Percentiles rank a stretch among this genome's conserved stretches.
Evolutionary conservation across 2,329 filamentous ascomycete genomes (phyloP).

Genomic region (Cladorrhinum sp.): DNA sequence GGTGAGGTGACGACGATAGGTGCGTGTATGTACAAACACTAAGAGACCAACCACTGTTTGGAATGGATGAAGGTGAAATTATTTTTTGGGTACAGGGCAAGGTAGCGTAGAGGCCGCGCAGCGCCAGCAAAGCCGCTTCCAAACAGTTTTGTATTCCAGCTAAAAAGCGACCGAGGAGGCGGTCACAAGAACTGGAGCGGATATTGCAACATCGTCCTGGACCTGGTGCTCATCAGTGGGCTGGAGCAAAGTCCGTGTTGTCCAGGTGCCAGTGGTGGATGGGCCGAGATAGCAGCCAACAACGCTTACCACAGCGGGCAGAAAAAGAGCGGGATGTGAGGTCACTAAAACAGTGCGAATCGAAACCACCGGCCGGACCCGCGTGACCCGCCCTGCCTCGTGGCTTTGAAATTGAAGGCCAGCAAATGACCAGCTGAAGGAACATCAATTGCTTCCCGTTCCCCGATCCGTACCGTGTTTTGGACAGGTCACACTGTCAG

Average conservation of each 20-base stretch:
- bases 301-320: not conserved
- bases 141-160: constrained; percentile 20
- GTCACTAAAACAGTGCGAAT: constrained; percentile 1
- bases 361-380: not conserved
- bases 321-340: constrained; percentile 18
- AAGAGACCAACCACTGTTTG: too few species aligned
- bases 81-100: not conserved
- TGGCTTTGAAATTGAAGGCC: not conserved
- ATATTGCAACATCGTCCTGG: constrained; percentile 20
- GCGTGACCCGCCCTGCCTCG: constrained; percentile 2
- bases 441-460: not conserved
- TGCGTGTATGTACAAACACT: too few species aligned
- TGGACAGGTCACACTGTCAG: not conserved
- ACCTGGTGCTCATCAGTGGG: not conserved
- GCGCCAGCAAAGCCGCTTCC: not conserved
- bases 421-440: not conserved
- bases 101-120: not conserved
- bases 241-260: constrained; percentile 9
- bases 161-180: constrained; percentile 10
- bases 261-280: not conserved
- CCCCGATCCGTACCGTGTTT: not conserved
- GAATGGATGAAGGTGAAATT: too few species aligned
- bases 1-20: not conserved
- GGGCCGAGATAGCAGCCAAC: constrained; percentile 16
- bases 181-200: constrained; percentile 21